A percentile compares a stretch with the other conserved stretches of the same genome.
Evolutionary conservation across 192 early-diverging fungal genomes (phyloP).

Genomic region (Gonapodya prolifera): DNA sequence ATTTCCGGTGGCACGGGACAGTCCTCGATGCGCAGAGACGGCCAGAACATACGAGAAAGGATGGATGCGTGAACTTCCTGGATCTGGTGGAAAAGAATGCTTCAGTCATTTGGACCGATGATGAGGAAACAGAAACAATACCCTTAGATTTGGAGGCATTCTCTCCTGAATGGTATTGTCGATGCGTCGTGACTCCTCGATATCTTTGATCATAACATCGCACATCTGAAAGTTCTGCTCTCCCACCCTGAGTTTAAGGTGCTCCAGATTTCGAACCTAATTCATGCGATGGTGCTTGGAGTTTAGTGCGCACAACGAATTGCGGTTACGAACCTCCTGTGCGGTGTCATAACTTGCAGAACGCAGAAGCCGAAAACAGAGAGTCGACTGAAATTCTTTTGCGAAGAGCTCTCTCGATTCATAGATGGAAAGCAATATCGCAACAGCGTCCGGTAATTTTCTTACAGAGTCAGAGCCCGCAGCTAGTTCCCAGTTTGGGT

Average conservation of each 20-base stretch:
- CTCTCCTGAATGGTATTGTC: slow-evolving; percentile 32
- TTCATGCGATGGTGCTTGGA: no score
- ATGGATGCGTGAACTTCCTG: slow-evolving; percentile 23
- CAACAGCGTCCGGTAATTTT: slow-evolving; percentile 41
- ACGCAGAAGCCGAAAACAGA: slow-evolving; percentile 37
- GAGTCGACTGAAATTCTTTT: slow-evolving; percentile 49
- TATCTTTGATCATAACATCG: slow-evolving; percentile 73
- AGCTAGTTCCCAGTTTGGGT: slow-evolving; percentile 14
- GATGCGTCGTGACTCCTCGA: slow-evolving; percentile 57
- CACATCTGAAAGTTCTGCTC: slow-evolving; percentile 43
- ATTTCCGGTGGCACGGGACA: background rate
- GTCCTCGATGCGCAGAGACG: slow-evolving; percentile 14
- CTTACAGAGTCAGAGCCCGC: slow-evolving; percentile 9
- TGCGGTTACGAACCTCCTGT: slow-evolving; percentile 34
- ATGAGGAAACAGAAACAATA: background rate
- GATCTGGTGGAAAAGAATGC: slow-evolving; percentile 15
- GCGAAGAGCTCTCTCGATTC: slow-evolving; percentile 56
- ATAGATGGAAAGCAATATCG: slow-evolving; percentile 53
- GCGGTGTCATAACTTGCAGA: slow-evolving; percentile 31
- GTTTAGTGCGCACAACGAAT: no score
- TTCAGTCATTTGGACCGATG: background rate
- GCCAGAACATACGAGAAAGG: slow-evolving; percentile 58
- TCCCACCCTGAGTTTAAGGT: slow-evolving; percentile 62
- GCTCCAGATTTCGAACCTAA: slow-evolving; percentile 49
- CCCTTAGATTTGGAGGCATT: background rate